A percentile compares a stretch with the other conserved stretches of the same genome.
Conservation (phyloP, 768 basidiomycete genomes). For the Nidularia pulvinata region DNA sequence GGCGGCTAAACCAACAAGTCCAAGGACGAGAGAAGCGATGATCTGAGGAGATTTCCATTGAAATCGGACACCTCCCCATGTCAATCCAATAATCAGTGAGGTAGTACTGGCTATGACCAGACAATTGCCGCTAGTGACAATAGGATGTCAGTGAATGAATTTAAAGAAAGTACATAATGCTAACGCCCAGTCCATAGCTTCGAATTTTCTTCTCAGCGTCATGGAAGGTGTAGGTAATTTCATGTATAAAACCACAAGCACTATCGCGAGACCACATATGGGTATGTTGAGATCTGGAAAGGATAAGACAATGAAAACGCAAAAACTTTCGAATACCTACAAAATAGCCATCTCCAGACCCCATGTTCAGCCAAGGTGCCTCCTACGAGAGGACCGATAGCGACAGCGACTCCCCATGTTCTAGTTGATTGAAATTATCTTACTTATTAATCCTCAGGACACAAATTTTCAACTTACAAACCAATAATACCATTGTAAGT, state of each 20-base stretch:
- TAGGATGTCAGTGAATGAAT: not conserved
- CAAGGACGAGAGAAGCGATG: not conserved
- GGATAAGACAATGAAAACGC: not conserved
- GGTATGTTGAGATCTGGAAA: not conserved
- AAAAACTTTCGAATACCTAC: not conserved
- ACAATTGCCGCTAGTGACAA: not conserved
- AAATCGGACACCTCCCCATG: not conserved
- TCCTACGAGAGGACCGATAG: not conserved
- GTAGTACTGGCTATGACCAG: not conserved
- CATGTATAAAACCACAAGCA: not conserved
- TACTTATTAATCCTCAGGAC: not conserved
- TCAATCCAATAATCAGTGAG: not conserved
- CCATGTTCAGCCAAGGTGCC: not conserved
- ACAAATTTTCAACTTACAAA: not conserved
- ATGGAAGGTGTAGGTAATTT: not conserved
- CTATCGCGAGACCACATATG: not conserved
- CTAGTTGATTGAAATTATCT: not conserved
- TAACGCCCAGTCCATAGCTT: not conserved
- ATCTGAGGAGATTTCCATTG: not conserved
- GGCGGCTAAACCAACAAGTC: not conserved
- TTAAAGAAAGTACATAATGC: not conserved
- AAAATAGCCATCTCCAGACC: not conserved
- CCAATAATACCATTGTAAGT: not conserved
- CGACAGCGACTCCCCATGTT: not conserved
- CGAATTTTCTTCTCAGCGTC: not conserved